Base-by-base conservation (phyloP, 129 eudicot species). In the Flaveria ramosissima region DNA sequence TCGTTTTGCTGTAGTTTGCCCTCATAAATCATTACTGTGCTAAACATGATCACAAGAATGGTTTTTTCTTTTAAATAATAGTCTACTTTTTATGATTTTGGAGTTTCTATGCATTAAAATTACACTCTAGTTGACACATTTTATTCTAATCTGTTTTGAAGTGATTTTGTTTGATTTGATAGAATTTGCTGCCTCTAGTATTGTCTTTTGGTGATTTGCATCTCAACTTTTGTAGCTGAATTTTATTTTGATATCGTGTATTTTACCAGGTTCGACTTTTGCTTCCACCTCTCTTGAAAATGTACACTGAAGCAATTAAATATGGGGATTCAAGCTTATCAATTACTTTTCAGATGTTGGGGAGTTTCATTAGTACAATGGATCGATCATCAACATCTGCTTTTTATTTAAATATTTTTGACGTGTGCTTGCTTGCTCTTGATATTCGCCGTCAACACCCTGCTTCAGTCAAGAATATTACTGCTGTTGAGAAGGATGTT, bases 381-480 rank as follows among this genome's bases (percentile, higher is more conserved):
- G 98, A 91, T 70, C 86, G 83, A 82, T 64, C 90, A 55, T 84
- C 98, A 9, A 64, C 89, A 26, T 80, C 80, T 41, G 84, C 87
- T 30, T 89, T 91, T 78, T 87, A 94, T 74, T 83, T 74, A 9
- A 86, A 73, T 64, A 81, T 94, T 43, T 94, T 91, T 78, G 93
- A 94, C 75, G 67, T 81, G 74, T 87, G 96, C 74, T 72, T 94
- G 83, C 81, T 76, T 48, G 97, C 93, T 11, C 98, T 94, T 60
- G 98, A 91, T 83, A 88, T 91, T 55, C 97, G 98, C 26, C 77
- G 84, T 39, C 93, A 91, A 78, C 77, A 53, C 24, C 86, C 83
- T 77, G 63, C 84, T 71, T 85, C 96, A 13, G 68, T 94, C 20
- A 77, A 77, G 75, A 85, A 84, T 66, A 68, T 89, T 26, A 66